These are phyloP conservation scores for Cydonia oblonga DNA, from an alignment of 331 rosid species.

Conservation along the genomic window DNA sequence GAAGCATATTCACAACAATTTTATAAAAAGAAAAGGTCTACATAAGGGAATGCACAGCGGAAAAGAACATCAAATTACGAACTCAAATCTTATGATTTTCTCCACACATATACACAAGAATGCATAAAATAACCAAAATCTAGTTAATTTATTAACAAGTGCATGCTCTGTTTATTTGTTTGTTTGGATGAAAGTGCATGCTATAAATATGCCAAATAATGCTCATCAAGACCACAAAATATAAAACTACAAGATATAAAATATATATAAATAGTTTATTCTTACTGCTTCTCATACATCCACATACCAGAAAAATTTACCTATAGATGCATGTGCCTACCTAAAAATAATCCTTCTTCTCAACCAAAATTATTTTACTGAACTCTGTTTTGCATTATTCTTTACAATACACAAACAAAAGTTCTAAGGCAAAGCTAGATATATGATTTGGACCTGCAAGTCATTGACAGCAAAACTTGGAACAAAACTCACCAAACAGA, in stretches of 20 bases:
- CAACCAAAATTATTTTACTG: background rate
- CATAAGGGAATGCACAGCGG: background rate
- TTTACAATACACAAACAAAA: background rate
- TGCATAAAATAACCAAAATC: background rate
- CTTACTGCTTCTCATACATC: background rate
- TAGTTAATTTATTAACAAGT: background rate
- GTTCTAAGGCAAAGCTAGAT: background rate
- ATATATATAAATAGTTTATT: background rate
- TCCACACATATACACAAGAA: background rate
- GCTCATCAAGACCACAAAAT: background rate
- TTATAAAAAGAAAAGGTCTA: background rate
- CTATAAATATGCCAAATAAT: background rate
- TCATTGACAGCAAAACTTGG: constrained; percentile 5
- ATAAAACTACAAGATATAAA: background rate
- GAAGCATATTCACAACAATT: background rate
- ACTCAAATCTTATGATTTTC: background rate
- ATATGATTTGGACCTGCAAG: background rate
- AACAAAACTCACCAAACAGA: constrained; percentile 72
- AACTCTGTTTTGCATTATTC: background rate
- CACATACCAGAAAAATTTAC: background rate
- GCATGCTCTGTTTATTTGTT: background rate
- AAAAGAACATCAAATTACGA: background rate
- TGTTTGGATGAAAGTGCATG: background rate
- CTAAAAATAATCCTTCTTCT: background rate
- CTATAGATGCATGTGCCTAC: too few relatives aligned